Percentiles rank a stretch among this genome's conserved stretches.
phyloP scores from a whole-genome alignment of 495 filamentous ascomycete species.

The Hypoxylon intermedium region DNA sequence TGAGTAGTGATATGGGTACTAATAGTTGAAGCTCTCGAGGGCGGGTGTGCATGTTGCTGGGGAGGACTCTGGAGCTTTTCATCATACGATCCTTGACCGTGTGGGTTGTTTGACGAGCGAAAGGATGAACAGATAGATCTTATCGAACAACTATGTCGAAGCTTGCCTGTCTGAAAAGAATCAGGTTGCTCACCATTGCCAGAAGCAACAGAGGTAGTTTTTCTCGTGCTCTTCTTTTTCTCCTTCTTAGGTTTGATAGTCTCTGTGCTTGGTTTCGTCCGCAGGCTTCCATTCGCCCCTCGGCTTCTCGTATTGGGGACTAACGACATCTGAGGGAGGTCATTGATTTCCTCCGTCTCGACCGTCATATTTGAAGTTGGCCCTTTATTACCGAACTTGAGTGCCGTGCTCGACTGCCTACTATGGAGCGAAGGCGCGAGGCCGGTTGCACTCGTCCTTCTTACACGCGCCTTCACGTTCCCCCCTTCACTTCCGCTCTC shows the following conservation, averaged over 20 bases:
- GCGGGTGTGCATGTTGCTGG: slow-evolving; percentile 23
- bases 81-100: slow-evolving; percentile 50
- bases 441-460: slow-evolving; percentile 43
- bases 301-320: slow-evolving; percentile 71
- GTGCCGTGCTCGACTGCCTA: slow-evolving; percentile 53
- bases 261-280: slow-evolving; percentile 86
- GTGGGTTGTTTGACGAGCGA: slow-evolving; percentile 40
- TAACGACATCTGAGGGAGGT: slow-evolving; percentile 87
- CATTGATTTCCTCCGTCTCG: slow-evolving; percentile 94
- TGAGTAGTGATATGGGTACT: slow-evolving; percentile 49
- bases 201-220: slow-evolving; percentile 72
- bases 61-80: slow-evolving; percentile 40
- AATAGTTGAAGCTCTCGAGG: slow-evolving; percentile 39
- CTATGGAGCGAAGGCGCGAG: slow-evolving; percentile 50
- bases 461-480: slow-evolving; percentile 46
- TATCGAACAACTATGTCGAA: slow-evolving; percentile 48
- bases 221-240: slow-evolving; percentile 81
- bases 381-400: slow-evolving; percentile 50
- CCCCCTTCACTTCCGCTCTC: slow-evolving; percentile 71
- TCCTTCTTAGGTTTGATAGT: slow-evolving; percentile 93
- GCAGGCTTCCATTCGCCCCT: slow-evolving; percentile 72
- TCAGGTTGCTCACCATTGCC: slow-evolving; percentile 70
- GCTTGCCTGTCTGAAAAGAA: slow-evolving; percentile 36
- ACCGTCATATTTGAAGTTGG: slow-evolving; percentile 90
- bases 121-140: slow-evolving; percentile 44